Evolutionary conservation across 169 alveolate genomes (phyloP), one percentile per base, ranked within the genome.

Genomic region (Neospora caninum): DNA sequence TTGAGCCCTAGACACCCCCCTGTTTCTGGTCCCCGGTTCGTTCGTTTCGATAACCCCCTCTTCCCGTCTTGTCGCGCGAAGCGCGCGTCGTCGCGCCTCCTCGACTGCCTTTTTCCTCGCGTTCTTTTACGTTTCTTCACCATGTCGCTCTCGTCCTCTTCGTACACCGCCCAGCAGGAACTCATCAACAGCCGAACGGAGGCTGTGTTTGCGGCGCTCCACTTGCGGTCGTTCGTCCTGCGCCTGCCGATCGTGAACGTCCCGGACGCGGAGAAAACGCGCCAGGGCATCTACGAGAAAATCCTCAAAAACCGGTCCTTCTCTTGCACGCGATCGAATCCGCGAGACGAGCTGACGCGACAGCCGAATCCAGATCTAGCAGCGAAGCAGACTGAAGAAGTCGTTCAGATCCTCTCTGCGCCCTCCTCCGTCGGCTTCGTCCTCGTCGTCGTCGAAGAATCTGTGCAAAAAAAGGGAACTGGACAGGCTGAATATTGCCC

Each of bases 221-320:
- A 82, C 25, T 31, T 82, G 89, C 53, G 67, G 2, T 82, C 89
- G 36, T 82, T 82, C 64, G 89, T 82, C 41, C 64, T 82, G 13
- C 89, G 89, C 7, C 67, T 82, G 69, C 89, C 89, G 7, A 82
- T 82, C n/a, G 89, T 36, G 53, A 82, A 82, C 41, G 89, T 82
- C 18, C 39, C 54, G 29, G 92, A 92, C 42, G 88, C 95, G n/a
- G 92, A 39, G 38, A 16, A 82, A 18, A 92, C 95, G 0, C 38
- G 88, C 6, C 88, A 67, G 88, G 95, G 95, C 9, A 84, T 92
- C 45, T 92, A 82, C 42, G 95, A 92, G 80, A 92, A 92, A 64
- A 42, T 92, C 29, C 34, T 84, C 58, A 92, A 92, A 86, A 92
- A 92, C 42, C 78, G 88, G 10, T 92, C 95, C 34, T n/a, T 41